Percentiles rank a stretch among this genome's conserved stretches.
phyloP scores from a whole-genome alignment of 208 protist genomes.

The Trichomonas tenax region DNA sequence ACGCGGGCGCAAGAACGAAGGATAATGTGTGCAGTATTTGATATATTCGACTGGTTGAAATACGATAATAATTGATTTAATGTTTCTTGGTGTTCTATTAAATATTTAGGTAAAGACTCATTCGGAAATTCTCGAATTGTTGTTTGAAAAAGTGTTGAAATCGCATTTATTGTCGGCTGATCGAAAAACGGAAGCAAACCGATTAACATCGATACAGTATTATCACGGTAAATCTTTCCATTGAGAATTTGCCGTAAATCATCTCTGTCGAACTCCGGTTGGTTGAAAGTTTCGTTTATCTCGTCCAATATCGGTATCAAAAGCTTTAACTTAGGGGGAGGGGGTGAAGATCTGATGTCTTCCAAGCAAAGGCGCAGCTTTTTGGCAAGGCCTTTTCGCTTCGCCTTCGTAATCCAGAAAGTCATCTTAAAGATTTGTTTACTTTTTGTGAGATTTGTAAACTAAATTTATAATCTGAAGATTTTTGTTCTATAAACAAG shows the following conservation, averaged over 20 bases:
- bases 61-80: background rate
- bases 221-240: background rate
- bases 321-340: background rate
- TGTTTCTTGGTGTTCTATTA: background rate
- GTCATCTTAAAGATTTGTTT: background rate
- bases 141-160: background rate
- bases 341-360: background rate
- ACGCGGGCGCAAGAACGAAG: background rate
- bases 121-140: background rate
- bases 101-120: background rate
- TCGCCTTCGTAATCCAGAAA: background rate
- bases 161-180: background rate
- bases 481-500: too few species aligned
- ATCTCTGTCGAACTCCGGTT: background rate
- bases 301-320: background rate
- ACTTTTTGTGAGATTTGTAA: background rate
- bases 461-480: too few species aligned
- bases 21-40: slow-evolving; percentile 4
- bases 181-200: background rate
- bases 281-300: background rate
- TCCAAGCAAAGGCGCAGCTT: background rate
- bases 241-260: background rate
- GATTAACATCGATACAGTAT: background rate
- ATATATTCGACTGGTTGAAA: background rate
- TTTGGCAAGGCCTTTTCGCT: background rate